These are phyloP conservation scores for Ambrosia trifida DNA, from an alignment of 129 eudicot species.

Conservation along the genomic window DNA sequence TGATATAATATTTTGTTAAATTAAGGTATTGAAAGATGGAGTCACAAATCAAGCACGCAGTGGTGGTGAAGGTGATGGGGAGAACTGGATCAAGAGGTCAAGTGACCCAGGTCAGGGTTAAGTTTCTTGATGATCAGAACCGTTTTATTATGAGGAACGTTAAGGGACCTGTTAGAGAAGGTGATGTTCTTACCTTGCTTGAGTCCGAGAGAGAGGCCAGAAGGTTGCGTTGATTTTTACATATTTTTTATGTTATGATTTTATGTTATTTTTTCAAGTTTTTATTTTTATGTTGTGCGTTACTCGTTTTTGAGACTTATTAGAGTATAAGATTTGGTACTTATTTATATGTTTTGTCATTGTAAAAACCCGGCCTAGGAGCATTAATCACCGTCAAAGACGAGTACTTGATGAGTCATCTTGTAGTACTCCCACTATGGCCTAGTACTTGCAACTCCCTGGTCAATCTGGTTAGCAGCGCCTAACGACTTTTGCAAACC, in stretches of 20 bases:
- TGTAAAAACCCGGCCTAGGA: not conserved
- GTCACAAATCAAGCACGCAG: conserved; percentile 44
- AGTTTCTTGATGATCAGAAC: conserved; percentile 42
- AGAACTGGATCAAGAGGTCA: conserved; percentile 53
- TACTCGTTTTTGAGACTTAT: not conserved
- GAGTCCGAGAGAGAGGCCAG: conserved; percentile 58
- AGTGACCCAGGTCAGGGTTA: conserved; percentile 46
- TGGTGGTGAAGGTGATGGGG: conserved; percentile 52
- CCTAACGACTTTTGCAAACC: too few relatives aligned
- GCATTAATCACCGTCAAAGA: too few relatives aligned
- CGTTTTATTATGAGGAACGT: conserved; percentile 46
- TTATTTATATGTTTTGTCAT: not conserved
- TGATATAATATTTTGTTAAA: too few relatives aligned
- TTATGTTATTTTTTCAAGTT: not conserved
- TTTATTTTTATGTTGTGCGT: not conserved
- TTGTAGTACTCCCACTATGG: too few relatives aligned
- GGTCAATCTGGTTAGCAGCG: too few relatives aligned
- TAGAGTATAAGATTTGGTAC: conserved; percentile 6
- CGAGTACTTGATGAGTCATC: too few relatives aligned
- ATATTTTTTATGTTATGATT: not conserved
- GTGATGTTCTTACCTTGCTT: conserved; percentile 51
- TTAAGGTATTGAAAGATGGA: conserved; percentile 32
- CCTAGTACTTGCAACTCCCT: too few relatives aligned
- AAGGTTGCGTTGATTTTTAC: conserved; percentile 39
- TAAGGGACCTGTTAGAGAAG: conserved; percentile 49